Conservation (phyloP, 2,329 filamentous ascomycete genomes). For the Lecanicillium sp. region DNA sequence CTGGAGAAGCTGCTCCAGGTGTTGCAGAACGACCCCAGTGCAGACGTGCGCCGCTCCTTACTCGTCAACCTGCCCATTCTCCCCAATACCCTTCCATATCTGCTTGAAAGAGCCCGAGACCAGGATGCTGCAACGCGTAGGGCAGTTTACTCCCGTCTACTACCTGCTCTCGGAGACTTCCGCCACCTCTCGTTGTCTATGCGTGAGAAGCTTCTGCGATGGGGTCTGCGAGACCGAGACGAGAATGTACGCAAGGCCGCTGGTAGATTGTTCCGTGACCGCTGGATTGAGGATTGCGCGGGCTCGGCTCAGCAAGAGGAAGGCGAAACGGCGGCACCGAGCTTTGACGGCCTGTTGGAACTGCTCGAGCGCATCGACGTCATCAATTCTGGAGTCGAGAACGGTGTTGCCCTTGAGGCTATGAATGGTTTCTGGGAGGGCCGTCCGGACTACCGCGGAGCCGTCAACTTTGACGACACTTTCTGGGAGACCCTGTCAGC, state of each 20-base stretch:
- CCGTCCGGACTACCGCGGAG: slow-evolving; percentile 72
- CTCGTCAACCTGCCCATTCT: slow-evolving; percentile 86
- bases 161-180: slow-evolving; percentile 89
- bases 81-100: slow-evolving; percentile 72
- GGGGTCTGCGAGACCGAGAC: slow-evolving; percentile 90
- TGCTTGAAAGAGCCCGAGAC: slow-evolving; percentile 86
- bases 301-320: slow-evolving; percentile 54
- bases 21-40: slow-evolving; percentile 87
- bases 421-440: slow-evolving; percentile 97
- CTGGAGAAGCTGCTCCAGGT: slow-evolving; percentile 80
- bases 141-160: slow-evolving; percentile 76
- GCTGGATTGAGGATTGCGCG: slow-evolving; percentile 97
- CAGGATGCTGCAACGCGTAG: slow-evolving; percentile 77
- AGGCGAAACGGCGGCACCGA: slow-evolving; percentile 55
- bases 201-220: slow-evolving; percentile 89
- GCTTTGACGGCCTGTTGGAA: slow-evolving; percentile 77
- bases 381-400: slow-evolving; percentile 80
- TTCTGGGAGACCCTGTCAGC: slow-evolving; percentile 79
- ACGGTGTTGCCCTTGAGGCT: slow-evolving; percentile 83
- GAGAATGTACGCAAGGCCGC: slow-evolving; percentile 91
- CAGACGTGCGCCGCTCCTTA: slow-evolving; percentile 83
- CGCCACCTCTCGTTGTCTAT: slow-evolving; percentile 87
- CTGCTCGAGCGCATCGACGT: slow-evolving; percentile 91
- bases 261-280: slow-evolving; percentile 79
- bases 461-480: slow-evolving; percentile 60